These are phyloP conservation scores for Incumbomyces lentus DNA, from an alignment of 2,329 filamentous ascomycete species.

Conservation along the genomic window DNA sequence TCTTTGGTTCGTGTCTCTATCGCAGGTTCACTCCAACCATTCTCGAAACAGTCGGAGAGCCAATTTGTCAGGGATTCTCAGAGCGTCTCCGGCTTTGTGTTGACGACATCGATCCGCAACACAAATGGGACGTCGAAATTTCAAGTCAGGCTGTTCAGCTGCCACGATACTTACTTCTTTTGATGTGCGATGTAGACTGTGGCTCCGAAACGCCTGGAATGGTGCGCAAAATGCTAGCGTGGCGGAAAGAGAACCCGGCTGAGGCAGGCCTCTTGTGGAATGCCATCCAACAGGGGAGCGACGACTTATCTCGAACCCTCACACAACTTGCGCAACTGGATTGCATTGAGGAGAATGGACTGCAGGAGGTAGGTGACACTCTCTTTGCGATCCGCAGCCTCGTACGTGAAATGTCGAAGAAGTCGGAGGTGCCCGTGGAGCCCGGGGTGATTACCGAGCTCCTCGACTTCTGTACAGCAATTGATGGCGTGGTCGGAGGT, in stretches of 20 bases:
- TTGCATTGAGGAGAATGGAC: slow-evolving; percentile 38
- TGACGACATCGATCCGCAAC: slow-evolving; percentile 41
- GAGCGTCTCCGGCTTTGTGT: slow-evolving; percentile 55
- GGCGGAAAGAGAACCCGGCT: slow-evolving; percentile 56
- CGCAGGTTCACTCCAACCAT: slow-evolving; percentile 79
- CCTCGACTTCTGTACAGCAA: slow-evolving; percentile 59
- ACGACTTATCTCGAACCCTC: slow-evolving; percentile 56
- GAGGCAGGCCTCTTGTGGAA: slow-evolving; percentile 65
- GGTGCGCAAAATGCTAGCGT: slow-evolving; percentile 83
- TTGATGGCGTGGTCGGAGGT: slow-evolving; percentile 77
- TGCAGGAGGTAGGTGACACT: slow-evolving; percentile 41
- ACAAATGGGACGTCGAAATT: slow-evolving; percentile 71
- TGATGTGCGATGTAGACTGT: slow-evolving; percentile 95
- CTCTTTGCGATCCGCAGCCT: slow-evolving; percentile 45
- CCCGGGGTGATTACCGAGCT: slow-evolving; percentile 74
- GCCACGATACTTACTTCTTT: slow-evolving; percentile 61
- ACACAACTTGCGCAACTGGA: slow-evolving; percentile 38
- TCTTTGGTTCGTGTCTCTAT: slow-evolving; percentile 86
- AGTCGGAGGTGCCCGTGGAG: slow-evolving; percentile 76
- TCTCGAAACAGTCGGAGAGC: slow-evolving; percentile 56
- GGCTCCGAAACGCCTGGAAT: slow-evolving; percentile 88
- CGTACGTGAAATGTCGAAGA: slow-evolving; percentile 65
- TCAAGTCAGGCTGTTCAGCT: slow-evolving; percentile 58
- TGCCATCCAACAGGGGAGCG: slow-evolving; percentile 63
- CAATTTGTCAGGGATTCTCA: slow-evolving; percentile 57